phyloP scores from a whole-genome alignment of 106 monocot species.

The Apostasia shenzhenica region DNA sequence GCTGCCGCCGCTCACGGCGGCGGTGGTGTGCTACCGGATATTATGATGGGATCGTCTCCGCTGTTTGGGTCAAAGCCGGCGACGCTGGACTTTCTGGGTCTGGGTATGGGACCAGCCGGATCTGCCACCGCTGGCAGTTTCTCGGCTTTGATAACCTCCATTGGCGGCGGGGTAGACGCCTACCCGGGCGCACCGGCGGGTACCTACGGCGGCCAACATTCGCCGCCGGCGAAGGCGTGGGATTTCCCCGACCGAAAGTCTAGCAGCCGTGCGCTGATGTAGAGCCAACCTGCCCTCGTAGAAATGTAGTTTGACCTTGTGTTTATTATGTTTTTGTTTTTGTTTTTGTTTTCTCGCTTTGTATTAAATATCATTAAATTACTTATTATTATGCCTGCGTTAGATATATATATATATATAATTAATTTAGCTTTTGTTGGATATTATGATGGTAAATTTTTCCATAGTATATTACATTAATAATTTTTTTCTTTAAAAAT shows the following conservation, averaged over 20 bases:
- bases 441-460: too few relatives aligned
- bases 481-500: too few relatives aligned
- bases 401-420: too few relatives aligned
- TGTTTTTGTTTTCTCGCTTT: too few relatives aligned
- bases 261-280: not conserved
- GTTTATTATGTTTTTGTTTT: too few relatives aligned
- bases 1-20: not conserved
- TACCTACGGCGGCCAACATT: not conserved
- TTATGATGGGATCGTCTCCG: conserved; percentile 4
- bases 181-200: not conserved
- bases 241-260: conserved; percentile 28
- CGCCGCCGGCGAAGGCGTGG: conserved; percentile 17
- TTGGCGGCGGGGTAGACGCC: conserved; percentile 45
- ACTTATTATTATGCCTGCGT: too few relatives aligned
- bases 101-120: conserved; percentile 44
- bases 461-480: too few relatives aligned
- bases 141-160: conserved; percentile 50
- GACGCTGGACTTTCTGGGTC: conserved; percentile 75
- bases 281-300: not conserved
- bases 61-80: conserved; percentile 47
- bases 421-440: too few relatives aligned
- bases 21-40: not conserved
- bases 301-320: too few relatives aligned
- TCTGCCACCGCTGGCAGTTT: conserved; percentile 33
- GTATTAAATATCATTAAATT: too few relatives aligned